Conservation (phyloP, 345 rosid genomes). For the Linum trigynum region DNA sequence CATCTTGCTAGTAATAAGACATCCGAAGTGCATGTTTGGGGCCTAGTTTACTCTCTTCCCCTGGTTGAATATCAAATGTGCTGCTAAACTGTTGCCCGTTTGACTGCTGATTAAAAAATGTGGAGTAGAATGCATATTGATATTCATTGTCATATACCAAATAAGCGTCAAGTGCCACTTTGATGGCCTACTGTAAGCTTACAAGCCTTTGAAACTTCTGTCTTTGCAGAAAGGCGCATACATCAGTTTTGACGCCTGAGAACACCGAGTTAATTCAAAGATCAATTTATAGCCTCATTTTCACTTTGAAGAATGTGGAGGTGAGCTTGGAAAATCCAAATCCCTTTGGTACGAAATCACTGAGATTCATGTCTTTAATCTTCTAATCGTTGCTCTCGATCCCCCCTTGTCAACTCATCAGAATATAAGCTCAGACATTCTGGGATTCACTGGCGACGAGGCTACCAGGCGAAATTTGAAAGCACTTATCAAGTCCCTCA, state of each 20-base stretch:
- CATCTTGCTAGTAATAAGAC: too few relatives aligned
- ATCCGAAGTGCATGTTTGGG: background rate
- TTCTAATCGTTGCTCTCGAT: background rate
- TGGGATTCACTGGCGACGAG: slow-evolving; percentile 99
- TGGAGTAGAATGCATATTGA: background rate
- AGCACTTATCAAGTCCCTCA: slow-evolving; percentile 85
- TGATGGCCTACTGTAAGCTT: background rate
- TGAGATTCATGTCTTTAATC: background rate
- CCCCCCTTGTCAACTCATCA: slow-evolving; percentile 17
- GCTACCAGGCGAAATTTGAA: slow-evolving; percentile 77
- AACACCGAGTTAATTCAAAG: slow-evolving; percentile 76
- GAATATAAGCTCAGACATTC: slow-evolving; percentile 90
- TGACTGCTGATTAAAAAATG: background rate
- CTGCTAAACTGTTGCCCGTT: too few relatives aligned
- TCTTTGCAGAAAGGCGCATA: slow-evolving; percentile 28
- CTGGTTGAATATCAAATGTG: background rate
- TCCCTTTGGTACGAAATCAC: background rate
- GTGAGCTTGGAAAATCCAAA: slow-evolving; percentile 26
- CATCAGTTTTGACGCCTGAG: slow-evolving; percentile 87
- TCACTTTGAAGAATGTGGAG: slow-evolving; percentile 95
- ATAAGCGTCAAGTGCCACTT: background rate
- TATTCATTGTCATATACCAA: background rate
- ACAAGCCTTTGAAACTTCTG: background rate
- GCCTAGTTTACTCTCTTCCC: background rate
- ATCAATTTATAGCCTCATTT: slow-evolving; percentile 73